A percentile compares a stretch with the other conserved stretches of the same genome.
Evolutionary conservation across 2,329 filamentous ascomycete species (phyloP).

Genomic region (Emmonsia crescens): DNA sequence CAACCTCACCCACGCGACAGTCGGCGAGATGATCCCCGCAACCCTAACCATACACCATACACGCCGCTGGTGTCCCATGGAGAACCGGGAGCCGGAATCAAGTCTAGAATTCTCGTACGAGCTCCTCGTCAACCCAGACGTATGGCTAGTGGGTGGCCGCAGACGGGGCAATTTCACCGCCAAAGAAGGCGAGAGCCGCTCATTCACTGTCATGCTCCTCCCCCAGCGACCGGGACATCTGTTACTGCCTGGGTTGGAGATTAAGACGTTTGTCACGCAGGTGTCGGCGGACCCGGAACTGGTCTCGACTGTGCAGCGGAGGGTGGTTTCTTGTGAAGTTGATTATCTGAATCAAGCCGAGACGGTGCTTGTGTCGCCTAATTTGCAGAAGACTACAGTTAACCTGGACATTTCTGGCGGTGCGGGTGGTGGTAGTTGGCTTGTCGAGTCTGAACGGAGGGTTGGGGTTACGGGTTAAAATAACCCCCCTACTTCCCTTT

Average conservation of each 20-base stretch:
- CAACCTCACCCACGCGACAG: slow-evolving; percentile 14
- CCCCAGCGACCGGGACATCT: slow-evolving; percentile 68
- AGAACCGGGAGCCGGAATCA: slow-evolving; percentile 26
- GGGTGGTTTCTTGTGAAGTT: slow-evolving; percentile 55
- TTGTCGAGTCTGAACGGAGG: slow-evolving; percentile 50
- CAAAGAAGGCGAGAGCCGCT: slow-evolving; percentile 35
- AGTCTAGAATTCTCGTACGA: slow-evolving; percentile 74
- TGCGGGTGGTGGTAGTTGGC: slow-evolving; percentile 45
- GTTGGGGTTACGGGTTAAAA: neutral
- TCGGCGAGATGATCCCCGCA: slow-evolving; percentile 39
- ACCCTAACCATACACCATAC: slow-evolving; percentile 44
- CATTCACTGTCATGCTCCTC: slow-evolving; percentile 63
- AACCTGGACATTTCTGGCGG: slow-evolving; percentile 55
- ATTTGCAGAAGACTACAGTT: slow-evolving; percentile 61
- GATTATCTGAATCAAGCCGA: slow-evolving; percentile 71
- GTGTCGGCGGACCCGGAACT: slow-evolving; percentile 15
- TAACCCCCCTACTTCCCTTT: neutral
- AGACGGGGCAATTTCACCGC: slow-evolving; percentile 63
- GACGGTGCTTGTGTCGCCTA: slow-evolving; percentile 61
- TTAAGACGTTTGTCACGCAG: slow-evolving; percentile 49
- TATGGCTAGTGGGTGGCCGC: slow-evolving; percentile 77
- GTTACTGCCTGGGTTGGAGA: slow-evolving; percentile 68
- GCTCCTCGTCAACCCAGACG: slow-evolving; percentile 59
- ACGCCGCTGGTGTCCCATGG: slow-evolving; percentile 39
- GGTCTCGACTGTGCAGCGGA: slow-evolving; percentile 17